These are phyloP conservation scores for Glarea lozoyensis DNA, from an alignment of 495 filamentous ascomycete species.

Conservation along the genomic window DNA sequence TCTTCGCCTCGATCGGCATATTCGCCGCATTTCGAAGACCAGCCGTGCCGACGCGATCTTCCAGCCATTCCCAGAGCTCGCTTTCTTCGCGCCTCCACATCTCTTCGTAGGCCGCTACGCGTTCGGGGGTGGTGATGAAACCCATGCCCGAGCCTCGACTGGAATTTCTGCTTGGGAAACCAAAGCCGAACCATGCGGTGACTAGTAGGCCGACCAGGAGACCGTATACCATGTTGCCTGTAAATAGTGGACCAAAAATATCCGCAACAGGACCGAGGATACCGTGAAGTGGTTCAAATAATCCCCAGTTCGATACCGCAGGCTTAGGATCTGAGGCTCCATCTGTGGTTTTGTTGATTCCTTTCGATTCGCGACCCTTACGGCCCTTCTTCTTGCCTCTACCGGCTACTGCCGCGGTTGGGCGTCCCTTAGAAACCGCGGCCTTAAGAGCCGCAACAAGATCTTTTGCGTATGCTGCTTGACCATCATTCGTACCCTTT, in stretches of 20 bases:
- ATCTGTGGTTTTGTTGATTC: conserved; percentile 25
- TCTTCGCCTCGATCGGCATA: conserved; percentile 34
- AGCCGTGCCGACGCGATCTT: conserved; percentile 74
- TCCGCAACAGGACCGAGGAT: conserved; percentile 62
- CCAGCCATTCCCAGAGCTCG: conserved; percentile 93
- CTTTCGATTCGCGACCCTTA: conserved; percentile 30
- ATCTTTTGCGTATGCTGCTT: conserved; percentile 69
- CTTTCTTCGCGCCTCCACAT: conserved; percentile 87
- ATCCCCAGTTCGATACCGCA: conserved; percentile 55
- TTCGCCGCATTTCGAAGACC: conserved; percentile 39
- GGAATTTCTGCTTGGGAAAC: conserved; percentile 22
- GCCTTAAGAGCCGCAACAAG: conserved; percentile 63
- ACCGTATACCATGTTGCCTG: conserved; percentile 57
- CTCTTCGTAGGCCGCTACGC: conserved; percentile 81
- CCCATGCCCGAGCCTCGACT: conserved; percentile 25
- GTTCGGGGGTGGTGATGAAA: conserved; percentile 44
- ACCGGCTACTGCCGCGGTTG: conserved; percentile 33
- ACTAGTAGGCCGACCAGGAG: conserved; percentile 48
- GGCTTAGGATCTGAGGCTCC: conserved; percentile 37
- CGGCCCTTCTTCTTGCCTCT: conserved; percentile 46
- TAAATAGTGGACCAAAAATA: conserved; percentile 61
- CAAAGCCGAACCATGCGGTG: conserved; percentile 46
- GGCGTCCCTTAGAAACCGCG: conserved; percentile 58
- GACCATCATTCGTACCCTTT: conserved; percentile 88
- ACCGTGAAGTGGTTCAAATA: conserved; percentile 67